phyloP scores from a whole-genome alignment of 1,139 yeast genomes.

The Sugiyamaella neomexicana region DNA sequence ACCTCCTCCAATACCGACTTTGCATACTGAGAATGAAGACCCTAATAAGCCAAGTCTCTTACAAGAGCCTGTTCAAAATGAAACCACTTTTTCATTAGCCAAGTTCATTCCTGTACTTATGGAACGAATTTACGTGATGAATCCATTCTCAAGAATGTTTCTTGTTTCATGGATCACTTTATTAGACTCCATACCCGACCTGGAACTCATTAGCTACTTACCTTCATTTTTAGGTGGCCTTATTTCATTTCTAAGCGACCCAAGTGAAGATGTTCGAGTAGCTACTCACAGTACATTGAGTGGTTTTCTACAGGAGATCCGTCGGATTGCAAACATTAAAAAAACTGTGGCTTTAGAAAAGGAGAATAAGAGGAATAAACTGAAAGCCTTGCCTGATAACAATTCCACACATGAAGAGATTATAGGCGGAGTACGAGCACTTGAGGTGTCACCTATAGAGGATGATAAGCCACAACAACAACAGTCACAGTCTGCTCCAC shows the following conservation, averaged over 20 bases:
- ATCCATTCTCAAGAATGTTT: conserved; percentile 90
- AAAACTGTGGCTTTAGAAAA: conserved; percentile 35
- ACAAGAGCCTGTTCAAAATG: conserved; percentile 55
- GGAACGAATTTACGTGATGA: conserved; percentile 88
- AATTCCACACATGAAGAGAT: neutral
- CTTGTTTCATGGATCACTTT: conserved; percentile 91
- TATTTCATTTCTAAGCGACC: conserved; percentile 73
- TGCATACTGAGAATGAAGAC: conserved; percentile 24
- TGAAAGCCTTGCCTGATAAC: conserved; percentile 1
- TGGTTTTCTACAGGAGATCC: conserved; percentile 75
- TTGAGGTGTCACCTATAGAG: conserved; percentile 8
- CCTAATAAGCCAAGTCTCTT: conserved; percentile 32
- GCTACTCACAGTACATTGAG: conserved; percentile 80
- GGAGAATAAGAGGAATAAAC: conserved; percentile 16
- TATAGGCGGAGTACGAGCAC: conserved; percentile 7
- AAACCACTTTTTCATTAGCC: conserved; percentile 78
- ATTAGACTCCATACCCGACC: conserved; percentile 87
- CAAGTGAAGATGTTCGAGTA: conserved; percentile 84
- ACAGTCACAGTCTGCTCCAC: neutral
- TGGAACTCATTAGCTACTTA: conserved; percentile 80
- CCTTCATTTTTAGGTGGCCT: conserved; percentile 90
- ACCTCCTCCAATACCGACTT: conserved; percentile 12
- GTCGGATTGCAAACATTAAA: conserved; percentile 69
- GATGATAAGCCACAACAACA: conserved; percentile 17
- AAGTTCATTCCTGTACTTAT: conserved; percentile 86